Percentiles rank a stretch among this genome's conserved stretches.
Conservation (phyloP, 2,329 filamentous ascomycete species). For the Golovinomyces cichoracearum region DNA sequence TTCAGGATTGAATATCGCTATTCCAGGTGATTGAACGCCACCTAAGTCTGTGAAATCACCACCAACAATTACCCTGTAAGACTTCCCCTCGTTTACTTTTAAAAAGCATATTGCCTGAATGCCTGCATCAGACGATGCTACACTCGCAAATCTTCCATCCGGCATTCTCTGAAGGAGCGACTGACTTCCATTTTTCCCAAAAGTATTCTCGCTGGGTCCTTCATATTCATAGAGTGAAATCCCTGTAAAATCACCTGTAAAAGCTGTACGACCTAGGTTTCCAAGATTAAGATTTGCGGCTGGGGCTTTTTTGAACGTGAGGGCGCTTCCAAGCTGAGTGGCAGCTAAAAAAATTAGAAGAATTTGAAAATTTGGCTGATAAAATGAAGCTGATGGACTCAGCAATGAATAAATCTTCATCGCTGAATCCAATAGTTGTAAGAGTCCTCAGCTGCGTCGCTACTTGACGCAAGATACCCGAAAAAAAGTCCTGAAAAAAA, state of each 20-base stretch:
- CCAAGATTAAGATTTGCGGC: slow-evolving; percentile 48
- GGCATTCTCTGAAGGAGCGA: slow-evolving; percentile 60
- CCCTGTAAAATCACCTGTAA: slow-evolving; percentile 73
- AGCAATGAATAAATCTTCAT: slow-evolving; percentile 15
- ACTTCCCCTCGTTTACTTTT: slow-evolving; percentile 34
- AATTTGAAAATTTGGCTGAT: slow-evolving; percentile 17
- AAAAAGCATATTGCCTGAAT: slow-evolving; percentile 78
- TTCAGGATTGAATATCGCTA: slow-evolving; percentile 57
- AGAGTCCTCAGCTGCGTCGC: not conserved
- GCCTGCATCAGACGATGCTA: slow-evolving; percentile 54
- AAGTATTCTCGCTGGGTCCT: slow-evolving; percentile 45
- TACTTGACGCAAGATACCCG: slow-evolving; percentile 1
- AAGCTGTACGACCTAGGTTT: slow-evolving; percentile 56
- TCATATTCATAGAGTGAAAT: slow-evolving; percentile 73
- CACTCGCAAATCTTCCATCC: slow-evolving; percentile 53
- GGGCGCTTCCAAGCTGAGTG: slow-evolving; percentile 20
- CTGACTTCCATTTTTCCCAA: slow-evolving; percentile 51
- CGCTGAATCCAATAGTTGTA: slow-evolving; percentile 6
- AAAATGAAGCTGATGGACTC: slow-evolving; percentile 8
- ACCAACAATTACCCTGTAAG: slow-evolving; percentile 56
- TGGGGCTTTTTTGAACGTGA: slow-evolving; percentile 35
- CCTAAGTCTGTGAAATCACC: slow-evolving; percentile 90
- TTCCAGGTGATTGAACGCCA: slow-evolving; percentile 45
- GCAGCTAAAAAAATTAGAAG: slow-evolving; percentile 16
- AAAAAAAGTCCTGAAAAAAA: not conserved